A percentile compares a stretch with the other conserved stretches of the same genome.
These are phyloP conservation scores for Cordyceps tenuipes DNA, from an alignment of 2,329 filamentous ascomycete species.

Conservation along the genomic window DNA sequence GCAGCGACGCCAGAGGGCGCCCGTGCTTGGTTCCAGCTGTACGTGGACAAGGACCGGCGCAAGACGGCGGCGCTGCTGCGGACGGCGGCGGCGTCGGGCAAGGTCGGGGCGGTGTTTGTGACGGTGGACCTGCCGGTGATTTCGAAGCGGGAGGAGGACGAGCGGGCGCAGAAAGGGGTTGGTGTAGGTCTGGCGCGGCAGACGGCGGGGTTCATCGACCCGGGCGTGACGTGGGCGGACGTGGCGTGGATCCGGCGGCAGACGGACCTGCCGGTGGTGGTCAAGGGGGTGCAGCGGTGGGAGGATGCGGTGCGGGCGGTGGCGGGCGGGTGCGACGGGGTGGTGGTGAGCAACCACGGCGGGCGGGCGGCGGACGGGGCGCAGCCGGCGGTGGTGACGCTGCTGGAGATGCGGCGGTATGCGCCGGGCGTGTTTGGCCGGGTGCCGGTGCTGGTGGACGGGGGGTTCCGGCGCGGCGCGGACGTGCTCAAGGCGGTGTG, in stretches of 20 bases:
- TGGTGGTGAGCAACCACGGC: slow-evolving; percentile 39
- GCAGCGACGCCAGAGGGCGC: slow-evolving; percentile 1
- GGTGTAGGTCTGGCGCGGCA: slow-evolving; percentile 9
- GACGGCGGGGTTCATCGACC: slow-evolving; percentile 12
- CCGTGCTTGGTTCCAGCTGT: slow-evolving; percentile 13
- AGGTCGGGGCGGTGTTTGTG: slow-evolving; percentile 13
- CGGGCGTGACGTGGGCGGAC: slow-evolving; percentile 37
- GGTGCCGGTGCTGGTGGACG: slow-evolving; percentile 32
- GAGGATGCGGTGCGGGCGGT: slow-evolving; percentile 33
- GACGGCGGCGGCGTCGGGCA: background rate
- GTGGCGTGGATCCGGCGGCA: slow-evolving; percentile 41
- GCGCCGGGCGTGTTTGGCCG: slow-evolving; percentile 32
- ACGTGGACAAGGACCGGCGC: slow-evolving; percentile 11
- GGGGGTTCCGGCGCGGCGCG: slow-evolving; percentile 33
- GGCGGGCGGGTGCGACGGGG: slow-evolving; percentile 28
- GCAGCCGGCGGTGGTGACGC: slow-evolving; percentile 28
- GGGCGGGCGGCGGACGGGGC: slow-evolving; percentile 29
- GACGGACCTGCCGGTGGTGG: slow-evolving; percentile 41
- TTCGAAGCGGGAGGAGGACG: slow-evolving; percentile 16
- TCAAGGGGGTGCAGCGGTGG: slow-evolving; percentile 35
- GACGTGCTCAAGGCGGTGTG: slow-evolving; percentile 36
- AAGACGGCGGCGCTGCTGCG: slow-evolving; percentile 5
- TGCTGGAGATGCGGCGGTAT: slow-evolving; percentile 31
- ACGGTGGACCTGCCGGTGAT: slow-evolving; percentile 11
- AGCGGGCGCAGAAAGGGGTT: slow-evolving; percentile 10